Percentiles rank a stretch among this genome's conserved stretches.
Conservation (phyloP, 192 early-diverging fungal species). For the Rhizoclosmatium sp. region DNA sequence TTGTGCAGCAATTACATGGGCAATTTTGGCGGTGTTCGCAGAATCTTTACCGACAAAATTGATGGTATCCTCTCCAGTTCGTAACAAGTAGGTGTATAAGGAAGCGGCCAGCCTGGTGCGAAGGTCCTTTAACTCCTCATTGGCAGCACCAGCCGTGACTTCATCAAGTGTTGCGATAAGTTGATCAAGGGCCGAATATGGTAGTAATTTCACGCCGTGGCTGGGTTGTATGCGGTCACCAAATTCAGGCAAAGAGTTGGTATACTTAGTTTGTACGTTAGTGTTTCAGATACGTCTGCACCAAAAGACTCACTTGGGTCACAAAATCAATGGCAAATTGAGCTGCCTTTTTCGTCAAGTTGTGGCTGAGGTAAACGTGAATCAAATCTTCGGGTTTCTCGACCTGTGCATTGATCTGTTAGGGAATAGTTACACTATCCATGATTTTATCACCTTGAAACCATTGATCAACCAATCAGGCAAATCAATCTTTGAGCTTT, state of each 20-base stretch:
- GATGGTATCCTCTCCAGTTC: constrained; percentile 18
- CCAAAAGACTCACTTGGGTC: constrained; percentile 29
- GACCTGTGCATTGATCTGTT: not conserved
- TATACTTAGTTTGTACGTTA: not conserved
- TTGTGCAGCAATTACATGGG: not conserved
- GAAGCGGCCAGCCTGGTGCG: not conserved
- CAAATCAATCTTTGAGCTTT: constrained; percentile 31
- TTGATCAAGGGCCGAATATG: constrained; percentile 15
- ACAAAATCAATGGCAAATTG: constrained; percentile 37
- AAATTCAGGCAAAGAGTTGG: constrained; percentile 1
- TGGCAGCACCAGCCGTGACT: not conserved
- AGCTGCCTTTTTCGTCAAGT: constrained; percentile 35
- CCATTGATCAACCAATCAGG: constrained; percentile 40
- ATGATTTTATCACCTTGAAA: constrained; percentile 33
- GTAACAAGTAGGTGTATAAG: constrained; percentile 3
- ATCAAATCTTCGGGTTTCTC: constrained; percentile 45
- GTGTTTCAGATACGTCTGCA: not conserved
- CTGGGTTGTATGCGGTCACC: constrained; percentile 16
- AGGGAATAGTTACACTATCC: too few species aligned
- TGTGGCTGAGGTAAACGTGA: constrained; percentile 40
- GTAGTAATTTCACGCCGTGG: constrained; percentile 15
- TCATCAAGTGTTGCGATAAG: constrained; percentile 1
- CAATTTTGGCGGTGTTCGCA: not conserved
- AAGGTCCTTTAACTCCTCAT: not conserved
- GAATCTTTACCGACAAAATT: not conserved